Percentiles rank a stretch among this genome's conserved stretches.
phyloP scores from a whole-genome alignment of 1,139 yeast species.

The Yueomyces sp. region DNA sequence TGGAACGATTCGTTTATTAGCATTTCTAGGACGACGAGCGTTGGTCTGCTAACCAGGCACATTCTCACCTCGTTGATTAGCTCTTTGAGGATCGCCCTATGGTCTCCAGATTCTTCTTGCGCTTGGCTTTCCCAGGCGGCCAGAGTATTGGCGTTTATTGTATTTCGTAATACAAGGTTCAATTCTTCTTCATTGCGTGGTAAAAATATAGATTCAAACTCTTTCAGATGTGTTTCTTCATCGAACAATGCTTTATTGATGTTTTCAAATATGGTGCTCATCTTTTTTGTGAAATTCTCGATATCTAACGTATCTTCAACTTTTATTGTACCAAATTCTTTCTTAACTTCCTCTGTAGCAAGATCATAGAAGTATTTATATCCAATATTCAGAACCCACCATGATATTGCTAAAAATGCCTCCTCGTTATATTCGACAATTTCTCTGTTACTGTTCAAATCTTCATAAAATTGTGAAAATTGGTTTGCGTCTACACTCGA shows the following conservation, averaged over 20 bases:
- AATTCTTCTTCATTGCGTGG: slow-evolving; percentile 22
- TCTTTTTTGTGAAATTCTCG: slow-evolving; percentile 38
- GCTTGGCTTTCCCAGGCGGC: too few relatives aligned
- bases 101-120: too few relatives aligned
- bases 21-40: neutral
- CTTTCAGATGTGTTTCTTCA: neutral
- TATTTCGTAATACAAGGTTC: slow-evolving; percentile 30
- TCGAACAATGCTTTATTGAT: slow-evolving; percentile 27
- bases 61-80: neutral
- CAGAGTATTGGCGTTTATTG: slow-evolving; percentile 24
- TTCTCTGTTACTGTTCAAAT: neutral
- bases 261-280: slow-evolving; percentile 29
- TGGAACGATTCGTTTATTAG: neutral
- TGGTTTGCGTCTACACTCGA: neutral
- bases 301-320: slow-evolving; percentile 43
- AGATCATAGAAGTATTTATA: slow-evolving; percentile 48
- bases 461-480: neutral
- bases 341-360: slow-evolving; percentile 45
- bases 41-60: neutral
- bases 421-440: slow-evolving; percentile 43
- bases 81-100: too few relatives aligned
- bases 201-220: slow-evolving; percentile 13
- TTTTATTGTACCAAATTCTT: slow-evolving; percentile 61
- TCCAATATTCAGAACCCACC: slow-evolving; percentile 92
- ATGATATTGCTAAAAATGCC: slow-evolving; percentile 72